Conservation (phyloP, 75 land plant species). For the Adiantum capillusveneris region DNA sequence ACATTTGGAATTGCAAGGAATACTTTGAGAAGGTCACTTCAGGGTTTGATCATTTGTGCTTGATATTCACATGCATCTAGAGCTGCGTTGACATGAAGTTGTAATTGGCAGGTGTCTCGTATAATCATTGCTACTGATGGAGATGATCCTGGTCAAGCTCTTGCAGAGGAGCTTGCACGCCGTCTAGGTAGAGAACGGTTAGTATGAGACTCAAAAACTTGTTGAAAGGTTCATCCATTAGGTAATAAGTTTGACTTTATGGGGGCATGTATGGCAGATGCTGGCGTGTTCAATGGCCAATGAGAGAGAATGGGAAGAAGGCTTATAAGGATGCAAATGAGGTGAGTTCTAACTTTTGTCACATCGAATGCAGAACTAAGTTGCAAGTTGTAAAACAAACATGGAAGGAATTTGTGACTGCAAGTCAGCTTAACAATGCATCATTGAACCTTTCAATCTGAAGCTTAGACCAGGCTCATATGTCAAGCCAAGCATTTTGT, state of each 20-base stretch:
- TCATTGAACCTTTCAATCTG: no score
- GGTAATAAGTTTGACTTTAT: no score
- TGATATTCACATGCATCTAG: not conserved
- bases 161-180: constrained; percentile 95
- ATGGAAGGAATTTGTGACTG: no score
- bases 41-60: not conserved
- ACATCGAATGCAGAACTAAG: no score
- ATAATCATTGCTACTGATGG: constrained; percentile 94
- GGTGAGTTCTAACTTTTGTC: no score
- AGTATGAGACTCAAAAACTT: not conserved
- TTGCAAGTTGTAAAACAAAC: no score
- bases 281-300: constrained; percentile 96
- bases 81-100: not conserved
- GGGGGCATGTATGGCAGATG: constrained; percentile 47
- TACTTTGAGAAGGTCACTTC: constrained; percentile 56
- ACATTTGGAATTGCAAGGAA: constrained; percentile 83
- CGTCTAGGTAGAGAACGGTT: constrained; percentile 92
- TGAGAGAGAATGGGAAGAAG: constrained; percentile 30
- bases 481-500: no score
- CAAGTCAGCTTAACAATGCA: no score
- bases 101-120: constrained; percentile 52
- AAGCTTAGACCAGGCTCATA: no score
- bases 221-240: no score
- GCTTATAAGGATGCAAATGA: constrained; percentile 95
- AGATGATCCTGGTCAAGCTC: constrained; percentile 90